Evolutionary conservation across 768 basidiomycete genomes (phyloP).

Genomic region (Leccinellum rugosiceps): DNA sequence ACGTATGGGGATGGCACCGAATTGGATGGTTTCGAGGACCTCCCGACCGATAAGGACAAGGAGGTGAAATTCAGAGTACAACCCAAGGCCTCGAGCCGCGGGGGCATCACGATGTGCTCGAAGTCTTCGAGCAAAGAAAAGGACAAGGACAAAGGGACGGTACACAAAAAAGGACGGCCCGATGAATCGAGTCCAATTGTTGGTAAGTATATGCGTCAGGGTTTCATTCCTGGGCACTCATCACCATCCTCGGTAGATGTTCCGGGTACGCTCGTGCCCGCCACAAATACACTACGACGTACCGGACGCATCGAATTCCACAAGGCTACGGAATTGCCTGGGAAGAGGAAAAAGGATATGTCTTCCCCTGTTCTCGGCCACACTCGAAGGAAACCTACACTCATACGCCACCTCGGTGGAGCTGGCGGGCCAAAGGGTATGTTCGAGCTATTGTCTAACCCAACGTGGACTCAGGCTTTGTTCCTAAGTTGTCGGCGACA

Average conservation of each 20-base stretch:
- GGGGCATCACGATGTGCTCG: conserved; percentile 46
- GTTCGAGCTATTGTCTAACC: conserved; percentile 17
- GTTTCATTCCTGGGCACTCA: not conserved
- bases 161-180: conserved; percentile 55
- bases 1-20: conserved; percentile 88
- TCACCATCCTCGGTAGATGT: conserved; percentile 13
- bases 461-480: conserved; percentile 12
- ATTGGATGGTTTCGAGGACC: conserved; percentile 83
- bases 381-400: conserved; percentile 73
- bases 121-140: conserved; percentile 38
- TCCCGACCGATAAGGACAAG: conserved; percentile 81
- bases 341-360: conserved; percentile 53
- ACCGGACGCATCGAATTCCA: conserved; percentile 56
- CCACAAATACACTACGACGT: conserved; percentile 55
- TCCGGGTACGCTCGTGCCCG: conserved; percentile 34
- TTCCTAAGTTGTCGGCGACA: conserved; percentile 83
- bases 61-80: conserved; percentile 73
- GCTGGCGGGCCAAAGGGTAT: conserved; percentile 68
- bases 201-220: conserved; percentile 37
- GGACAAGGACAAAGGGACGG: conserved; percentile 50
- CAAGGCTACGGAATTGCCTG: conserved; percentile 38
- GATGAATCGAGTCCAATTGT: conserved; percentile 36
- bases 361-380: conserved; percentile 43
- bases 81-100: conserved; percentile 63
- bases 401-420: conserved; percentile 82